Evolutionary conservation across 768 basidiomycete species (phyloP).

Genomic region (Lactifluus pinguis): DNA sequence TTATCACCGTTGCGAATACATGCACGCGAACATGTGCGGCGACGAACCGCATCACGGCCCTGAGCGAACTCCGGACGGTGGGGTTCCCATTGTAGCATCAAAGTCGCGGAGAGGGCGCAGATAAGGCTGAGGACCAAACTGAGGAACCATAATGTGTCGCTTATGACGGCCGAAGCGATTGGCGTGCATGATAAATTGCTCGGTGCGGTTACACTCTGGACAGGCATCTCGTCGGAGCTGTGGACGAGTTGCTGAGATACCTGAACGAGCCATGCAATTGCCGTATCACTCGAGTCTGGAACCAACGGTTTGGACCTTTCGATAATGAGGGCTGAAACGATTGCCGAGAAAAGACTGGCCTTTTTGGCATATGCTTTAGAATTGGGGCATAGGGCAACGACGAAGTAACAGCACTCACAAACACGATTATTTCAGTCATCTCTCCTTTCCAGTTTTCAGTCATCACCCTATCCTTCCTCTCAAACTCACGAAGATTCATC

Average conservation of each 20-base stretch:
- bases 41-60: background rate
- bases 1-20: background rate
- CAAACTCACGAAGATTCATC: too few species aligned
- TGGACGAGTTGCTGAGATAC: too few species aligned
- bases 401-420: background rate
- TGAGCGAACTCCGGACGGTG: background rate
- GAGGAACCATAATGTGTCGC: slow-evolving; percentile 9
- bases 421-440: background rate
- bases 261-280: background rate
- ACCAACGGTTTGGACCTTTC: slow-evolving; percentile 8
- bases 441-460: slow-evolving; percentile 4
- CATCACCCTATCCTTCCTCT: background rate
- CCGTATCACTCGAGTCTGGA: background rate
- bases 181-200: background rate
- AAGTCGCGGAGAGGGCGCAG: background rate
- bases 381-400: background rate
- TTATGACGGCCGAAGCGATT: background rate
- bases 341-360: slow-evolving; percentile 14
- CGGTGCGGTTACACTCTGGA: too few species aligned
- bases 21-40: background rate
- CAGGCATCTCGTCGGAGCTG: background rate
- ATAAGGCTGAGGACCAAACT: background rate
- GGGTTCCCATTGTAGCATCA: background rate
- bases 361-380: background rate
- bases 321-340: background rate